Conservation (phyloP, 192 early-diverging fungal species). For the Mycoemilia scoparia region DNA sequence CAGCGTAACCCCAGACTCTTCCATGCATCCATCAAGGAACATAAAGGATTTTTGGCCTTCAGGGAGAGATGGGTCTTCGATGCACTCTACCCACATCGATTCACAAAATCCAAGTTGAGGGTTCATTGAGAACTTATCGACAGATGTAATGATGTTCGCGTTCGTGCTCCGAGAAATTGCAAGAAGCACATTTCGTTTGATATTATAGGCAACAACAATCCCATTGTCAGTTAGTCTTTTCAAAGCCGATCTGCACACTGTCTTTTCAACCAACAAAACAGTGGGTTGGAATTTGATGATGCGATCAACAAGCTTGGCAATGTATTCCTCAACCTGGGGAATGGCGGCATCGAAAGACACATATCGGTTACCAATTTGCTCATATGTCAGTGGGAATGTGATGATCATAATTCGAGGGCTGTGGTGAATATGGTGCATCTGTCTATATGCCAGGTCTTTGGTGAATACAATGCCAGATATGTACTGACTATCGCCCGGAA, state of each 20-base stretch:
- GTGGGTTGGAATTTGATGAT: slow-evolving; percentile 59
- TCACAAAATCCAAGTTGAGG: slow-evolving; percentile 65
- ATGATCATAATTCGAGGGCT: slow-evolving; percentile 74
- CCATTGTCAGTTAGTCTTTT: slow-evolving; percentile 61
- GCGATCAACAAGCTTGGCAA: slow-evolving; percentile 58
- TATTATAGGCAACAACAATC: slow-evolving; percentile 67
- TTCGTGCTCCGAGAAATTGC: slow-evolving; percentile 72
- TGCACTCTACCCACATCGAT: slow-evolving; percentile 58
- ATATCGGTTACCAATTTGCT: slow-evolving; percentile 48
- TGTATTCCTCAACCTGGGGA: slow-evolving; percentile 65
- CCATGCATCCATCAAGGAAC: slow-evolving; percentile 69
- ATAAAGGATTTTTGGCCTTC: slow-evolving; percentile 72
- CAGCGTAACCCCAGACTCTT: slow-evolving; percentile 66
- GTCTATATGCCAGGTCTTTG: slow-evolving; percentile 82
- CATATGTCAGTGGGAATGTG: slow-evolving; percentile 71
- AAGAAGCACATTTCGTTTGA: slow-evolving; percentile 72
- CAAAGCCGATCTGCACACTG: slow-evolving; percentile 66
- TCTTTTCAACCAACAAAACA: slow-evolving; percentile 65
- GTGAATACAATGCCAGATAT: slow-evolving; percentile 82
- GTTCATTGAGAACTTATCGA: slow-evolving; percentile 57
- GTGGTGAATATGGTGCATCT: slow-evolving; percentile 49
- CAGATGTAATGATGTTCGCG: slow-evolving; percentile 62
- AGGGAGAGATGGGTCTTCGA: slow-evolving; percentile 60
- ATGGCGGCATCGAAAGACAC: slow-evolving; percentile 66
- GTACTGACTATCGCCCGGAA: slow-evolving; percentile 59